Percentiles rank a stretch among this genome's conserved stretches.
Evolutionary conservation across 208 protist genomes (phyloP).

Genomic region (Naegleria gruberi): DNA sequence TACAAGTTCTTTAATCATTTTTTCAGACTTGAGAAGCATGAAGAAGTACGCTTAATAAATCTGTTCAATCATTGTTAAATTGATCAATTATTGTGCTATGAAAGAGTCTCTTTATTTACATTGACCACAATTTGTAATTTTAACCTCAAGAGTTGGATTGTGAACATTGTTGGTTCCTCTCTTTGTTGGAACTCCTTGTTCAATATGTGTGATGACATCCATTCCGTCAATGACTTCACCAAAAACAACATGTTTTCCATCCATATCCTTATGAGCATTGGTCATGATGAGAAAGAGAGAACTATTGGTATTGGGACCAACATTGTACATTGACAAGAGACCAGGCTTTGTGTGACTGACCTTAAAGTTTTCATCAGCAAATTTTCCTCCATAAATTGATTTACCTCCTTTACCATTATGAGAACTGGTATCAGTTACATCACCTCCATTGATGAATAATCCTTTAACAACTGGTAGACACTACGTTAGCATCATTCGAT

Average conservation of each 20-base stretch:
- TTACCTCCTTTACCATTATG: conserved; percentile 82
- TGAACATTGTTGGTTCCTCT: conserved; percentile 56
- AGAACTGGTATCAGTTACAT: conserved; percentile 75
- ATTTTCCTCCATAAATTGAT: conserved; percentile 80
- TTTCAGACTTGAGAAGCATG: no score
- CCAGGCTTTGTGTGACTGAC: conserved; percentile 61
- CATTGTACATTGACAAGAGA: conserved; percentile 80
- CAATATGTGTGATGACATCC: conserved; percentile 63
- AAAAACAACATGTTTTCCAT: conserved; percentile 90
- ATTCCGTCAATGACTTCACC: conserved; percentile 74
- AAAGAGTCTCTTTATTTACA: no score
- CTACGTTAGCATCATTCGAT: no score
- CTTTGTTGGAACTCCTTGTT: conserved; percentile 35
- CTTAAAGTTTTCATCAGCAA: conserved; percentile 86
- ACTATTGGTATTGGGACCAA: conserved; percentile 66
- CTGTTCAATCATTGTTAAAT: no score
- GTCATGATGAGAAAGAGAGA: conserved; percentile 85
- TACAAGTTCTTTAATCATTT: no score
- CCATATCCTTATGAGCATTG: conserved; percentile 66
- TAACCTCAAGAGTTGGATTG: neutral
- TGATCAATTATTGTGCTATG: no score
- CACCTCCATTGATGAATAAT: conserved; percentile 61
- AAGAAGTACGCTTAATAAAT: no score
- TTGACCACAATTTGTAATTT: neutral
- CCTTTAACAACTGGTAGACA: conserved; percentile 44